phyloP scores from a whole-genome alignment of 345 rosid species.

The Gossypioides kirkii region DNA sequence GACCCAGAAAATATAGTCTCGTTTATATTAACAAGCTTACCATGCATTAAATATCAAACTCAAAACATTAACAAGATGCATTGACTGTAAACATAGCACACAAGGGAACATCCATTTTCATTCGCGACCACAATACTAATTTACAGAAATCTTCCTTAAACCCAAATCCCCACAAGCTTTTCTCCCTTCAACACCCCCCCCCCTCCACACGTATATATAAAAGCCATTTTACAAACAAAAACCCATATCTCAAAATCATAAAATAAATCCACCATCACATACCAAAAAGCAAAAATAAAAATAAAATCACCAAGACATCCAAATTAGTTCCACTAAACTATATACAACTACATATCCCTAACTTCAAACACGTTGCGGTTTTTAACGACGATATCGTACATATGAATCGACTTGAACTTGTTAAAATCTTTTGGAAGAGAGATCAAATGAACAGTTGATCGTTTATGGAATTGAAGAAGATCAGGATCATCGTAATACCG shows the following conservation, averaged over 20 bases:
- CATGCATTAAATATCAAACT: too few species aligned
- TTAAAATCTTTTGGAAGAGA: conserved; percentile 69
- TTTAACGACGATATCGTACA: conserved; percentile 83
- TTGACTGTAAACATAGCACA: background rate
- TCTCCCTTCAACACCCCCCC: background rate
- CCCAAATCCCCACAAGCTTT: conserved; percentile 8
- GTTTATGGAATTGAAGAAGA: conserved; percentile 71
- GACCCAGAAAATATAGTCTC: too few species aligned
- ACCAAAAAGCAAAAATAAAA: background rate
- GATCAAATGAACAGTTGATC: conserved; percentile 56
- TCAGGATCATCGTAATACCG: conserved; percentile 59
- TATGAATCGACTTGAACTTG: conserved; percentile 66
- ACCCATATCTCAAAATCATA: background rate
- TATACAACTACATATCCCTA: conserved; percentile 34
- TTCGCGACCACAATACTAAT: background rate
- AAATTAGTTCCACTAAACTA: background rate
- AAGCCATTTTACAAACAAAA: background rate
- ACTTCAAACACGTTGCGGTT: conserved; percentile 68
- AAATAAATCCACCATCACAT: background rate
- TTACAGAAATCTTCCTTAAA: conserved; percentile 3
- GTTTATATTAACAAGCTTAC: background rate
- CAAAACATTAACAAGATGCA: too few species aligned
- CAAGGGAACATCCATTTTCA: background rate
- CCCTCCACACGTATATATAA: background rate
- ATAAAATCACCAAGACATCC: background rate